Evolutionary conservation across 2,329 filamentous ascomycete genomes (phyloP).

Genomic region (Hymenoscyphus albidus): DNA sequence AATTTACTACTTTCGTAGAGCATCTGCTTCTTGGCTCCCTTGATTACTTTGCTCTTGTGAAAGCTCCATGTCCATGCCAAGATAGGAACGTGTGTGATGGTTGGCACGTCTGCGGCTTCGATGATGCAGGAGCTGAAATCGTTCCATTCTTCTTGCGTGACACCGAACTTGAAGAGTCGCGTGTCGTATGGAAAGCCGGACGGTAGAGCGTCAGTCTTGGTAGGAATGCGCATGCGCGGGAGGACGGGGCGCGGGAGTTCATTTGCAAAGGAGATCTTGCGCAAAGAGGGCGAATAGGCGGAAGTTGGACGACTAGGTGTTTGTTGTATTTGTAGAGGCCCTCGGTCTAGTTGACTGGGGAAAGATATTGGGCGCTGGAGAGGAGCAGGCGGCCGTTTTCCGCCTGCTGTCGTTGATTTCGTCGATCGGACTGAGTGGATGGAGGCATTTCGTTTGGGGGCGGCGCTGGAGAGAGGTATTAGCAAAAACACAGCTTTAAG

Average conservation of each 20-base stretch:
- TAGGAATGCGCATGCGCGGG: conserved; percentile 26
- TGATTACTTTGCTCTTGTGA: conserved; percentile 21
- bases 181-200: conserved; percentile 28
- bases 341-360: background rate
- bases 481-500: background rate
- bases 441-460: background rate
- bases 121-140: conserved; percentile 24
- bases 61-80: conserved; percentile 21
- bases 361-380: background rate
- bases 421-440: background rate
- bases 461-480: background rate
- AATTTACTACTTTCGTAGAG: conserved; percentile 26
- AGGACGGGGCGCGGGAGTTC: conserved; percentile 20
- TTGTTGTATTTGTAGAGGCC: background rate
- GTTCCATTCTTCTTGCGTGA: conserved; percentile 25
- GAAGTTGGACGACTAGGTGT: background rate
- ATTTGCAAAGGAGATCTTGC: conserved; percentile 27
- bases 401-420: conserved; percentile 2
- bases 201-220: conserved; percentile 20
- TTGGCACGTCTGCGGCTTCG: conserved; percentile 15
- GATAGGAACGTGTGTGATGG: conserved; percentile 14
- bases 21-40: conserved; percentile 24
- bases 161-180: conserved; percentile 25
- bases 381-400: background rate
- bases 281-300: conserved; percentile 10